These are phyloP conservation scores for Nemophila menziesii DNA, from an alignment of 257 asterid genomes.

Conservation along the genomic window DNA sequence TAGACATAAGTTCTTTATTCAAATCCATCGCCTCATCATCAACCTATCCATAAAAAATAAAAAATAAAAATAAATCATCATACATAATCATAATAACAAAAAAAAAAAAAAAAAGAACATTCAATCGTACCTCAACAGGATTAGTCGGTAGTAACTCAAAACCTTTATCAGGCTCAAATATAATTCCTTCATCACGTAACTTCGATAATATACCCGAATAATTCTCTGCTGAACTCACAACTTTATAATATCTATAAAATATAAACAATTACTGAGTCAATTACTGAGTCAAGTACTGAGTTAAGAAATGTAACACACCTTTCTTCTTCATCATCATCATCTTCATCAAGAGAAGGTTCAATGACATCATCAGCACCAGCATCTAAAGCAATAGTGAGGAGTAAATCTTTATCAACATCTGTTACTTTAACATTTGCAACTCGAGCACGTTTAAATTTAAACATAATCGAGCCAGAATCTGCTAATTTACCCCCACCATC, in stretches of 20 bases:
- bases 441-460: conserved; percentile 70
- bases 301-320: conserved; percentile 27
- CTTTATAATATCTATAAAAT: conserved; percentile 42
- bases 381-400: conserved; percentile 72
- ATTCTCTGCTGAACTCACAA: conserved; percentile 60
- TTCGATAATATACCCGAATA: conserved; percentile 48
- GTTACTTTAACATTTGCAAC: conserved; percentile 56
- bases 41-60: conserved; percentile 33
- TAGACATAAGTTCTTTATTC: conserved; percentile 65
- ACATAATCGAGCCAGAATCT: conserved; percentile 87
- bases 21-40: conserved; percentile 93
- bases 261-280: no score
- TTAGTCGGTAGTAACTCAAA: conserved; percentile 65
- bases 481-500: conserved; percentile 89
- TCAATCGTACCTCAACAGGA: conserved; percentile 72
- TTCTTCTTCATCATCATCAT: conserved; percentile 60
- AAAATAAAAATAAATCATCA: no score
- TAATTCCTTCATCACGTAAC: conserved; percentile 64
- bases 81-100: no score
- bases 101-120: no score
- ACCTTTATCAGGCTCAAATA: conserved; percentile 70
- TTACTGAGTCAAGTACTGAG: no score
- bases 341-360: conserved; percentile 56
- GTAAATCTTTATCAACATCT: conserved; percentile 56
- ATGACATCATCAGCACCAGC: conserved; percentile 85